Base-by-base conservation (phyloP, 352 stramenopile species). In the Globisporangium mamillatum region DNA sequence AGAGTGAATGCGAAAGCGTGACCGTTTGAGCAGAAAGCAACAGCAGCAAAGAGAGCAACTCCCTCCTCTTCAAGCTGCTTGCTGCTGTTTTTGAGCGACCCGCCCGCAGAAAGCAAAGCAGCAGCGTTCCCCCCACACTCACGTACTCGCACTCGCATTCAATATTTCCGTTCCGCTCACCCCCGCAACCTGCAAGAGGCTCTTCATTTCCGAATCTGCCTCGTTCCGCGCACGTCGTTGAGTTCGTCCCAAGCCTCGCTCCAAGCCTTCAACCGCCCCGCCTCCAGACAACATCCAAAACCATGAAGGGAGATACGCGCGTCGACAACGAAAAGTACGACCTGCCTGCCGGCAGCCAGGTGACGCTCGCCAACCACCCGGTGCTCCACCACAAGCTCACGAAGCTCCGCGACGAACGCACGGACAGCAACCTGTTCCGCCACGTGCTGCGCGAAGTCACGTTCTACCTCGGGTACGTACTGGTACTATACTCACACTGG, bases 391-490 rank as follows among this genome's bases (percentile, higher is more conserved):
- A 99, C 80, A 99, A 99, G 80, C 89, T 99, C 59, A 98, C 93
- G 22, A 97, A 98, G 69, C 86, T 99, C 36, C 93, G 97, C n/a
- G 94, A 97, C 54, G 95, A 96, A 57, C 84, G 87, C 70, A 99
- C 97, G 0, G 83, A 90, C 55, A 93, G 93, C 63, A 91, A 85
- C 52, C 81, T 98, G 16, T 99, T 99, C 75, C 95, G 97, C 65
- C 78, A 95, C 62, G 76, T 98, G n/a, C 80, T 99, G 61, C 91
- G 95, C 54, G 97, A 99, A 85, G 90, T 99, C 55, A 99, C 97
- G 32, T 99, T 98, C 70, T 99, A 99, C 73, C 79, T 99, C 22
- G 97, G 95, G 73, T 99, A 89, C 69, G 94, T 89, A 7, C n/a
- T 29, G 27, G 20, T 7, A 38, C 8, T n/a, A 71, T 57, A 16